Evolutionary conservation across 2,329 filamentous ascomycete species (phyloP).

Genomic region (Aspergillus ruber): DNA sequence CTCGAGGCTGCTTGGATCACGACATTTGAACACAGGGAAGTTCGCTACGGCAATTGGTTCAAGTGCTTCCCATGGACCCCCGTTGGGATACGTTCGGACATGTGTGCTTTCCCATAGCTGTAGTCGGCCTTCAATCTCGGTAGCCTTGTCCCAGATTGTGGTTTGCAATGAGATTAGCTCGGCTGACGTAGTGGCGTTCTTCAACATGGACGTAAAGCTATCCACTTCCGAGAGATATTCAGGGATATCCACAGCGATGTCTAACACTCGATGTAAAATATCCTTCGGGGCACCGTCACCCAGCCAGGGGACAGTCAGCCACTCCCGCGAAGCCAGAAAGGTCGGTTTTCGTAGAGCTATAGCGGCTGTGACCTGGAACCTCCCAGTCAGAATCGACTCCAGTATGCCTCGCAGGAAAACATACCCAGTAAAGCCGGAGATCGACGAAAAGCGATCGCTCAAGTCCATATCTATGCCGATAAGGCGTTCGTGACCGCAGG

Average conservation of each 20-base stretch:
- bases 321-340: slow-evolving; percentile 17
- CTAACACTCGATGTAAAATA: slow-evolving; percentile 18
- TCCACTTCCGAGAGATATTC: slow-evolving; percentile 17
- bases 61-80: slow-evolving; percentile 11
- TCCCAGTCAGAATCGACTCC: not conserved
- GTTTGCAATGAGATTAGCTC: slow-evolving; percentile 12
- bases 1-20: slow-evolving; percentile 14
- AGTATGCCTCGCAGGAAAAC: not conserved
- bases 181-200: slow-evolving; percentile 1
- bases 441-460: slow-evolving; percentile 21
- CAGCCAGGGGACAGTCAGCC: slow-evolving; percentile 20
- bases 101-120: slow-evolving; percentile 15
- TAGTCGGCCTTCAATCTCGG: slow-evolving; percentile 12
- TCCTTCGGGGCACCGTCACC: slow-evolving; percentile 14
- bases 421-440: slow-evolving; percentile 23
- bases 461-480: slow-evolving; percentile 18
- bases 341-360: slow-evolving; percentile 17
- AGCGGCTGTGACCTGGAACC: slow-evolving; percentile 17
- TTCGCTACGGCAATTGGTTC: slow-evolving; percentile 2
- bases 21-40: slow-evolving; percentile 17
- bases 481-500: slow-evolving; percentile 15
- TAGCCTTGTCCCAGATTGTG: slow-evolving; percentile 13
- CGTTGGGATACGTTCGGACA: slow-evolving; percentile 11
- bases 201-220: slow-evolving; percentile 9
- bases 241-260: slow-evolving; percentile 21